phyloP scores from a whole-genome alignment of 352 stramenopile genomes.

The Phytophthora pinifolia region DNA sequence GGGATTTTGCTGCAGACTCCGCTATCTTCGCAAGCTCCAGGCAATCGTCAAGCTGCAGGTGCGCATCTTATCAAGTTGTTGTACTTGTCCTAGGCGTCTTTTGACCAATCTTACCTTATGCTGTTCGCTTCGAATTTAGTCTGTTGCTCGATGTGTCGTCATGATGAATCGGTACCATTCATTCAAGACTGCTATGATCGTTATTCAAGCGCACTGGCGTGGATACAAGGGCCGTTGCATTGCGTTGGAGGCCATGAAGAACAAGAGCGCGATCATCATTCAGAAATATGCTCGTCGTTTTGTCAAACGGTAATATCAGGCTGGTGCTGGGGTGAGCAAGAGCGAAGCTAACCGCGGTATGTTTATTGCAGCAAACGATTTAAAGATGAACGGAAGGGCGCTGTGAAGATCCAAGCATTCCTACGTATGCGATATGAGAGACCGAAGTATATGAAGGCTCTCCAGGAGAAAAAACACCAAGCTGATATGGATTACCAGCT shows the following conservation, averaged over 20 bases:
- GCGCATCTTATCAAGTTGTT: not conserved
- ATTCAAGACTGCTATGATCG: conserved; percentile 53
- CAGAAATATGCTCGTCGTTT: conserved; percentile 68
- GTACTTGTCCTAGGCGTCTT: not conserved
- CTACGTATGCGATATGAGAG: conserved; percentile 63
- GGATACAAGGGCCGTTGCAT: conserved; percentile 64
- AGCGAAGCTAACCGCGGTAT: no score
- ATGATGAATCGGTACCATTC: conserved; percentile 74
- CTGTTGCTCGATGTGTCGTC: conserved; percentile 77
- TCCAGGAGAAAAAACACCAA: conserved; percentile 59
- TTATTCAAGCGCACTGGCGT: conserved; percentile 78
- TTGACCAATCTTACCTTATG: conserved; percentile 12
- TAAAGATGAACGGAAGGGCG: conserved; percentile 46
- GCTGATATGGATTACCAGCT: conserved; percentile 62
- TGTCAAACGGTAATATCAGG: conserved; percentile 43
- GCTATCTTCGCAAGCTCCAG: conserved; percentile 63
- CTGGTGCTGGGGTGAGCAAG: not conserved
- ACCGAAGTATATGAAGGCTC: conserved; percentile 51
- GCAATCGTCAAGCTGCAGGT: conserved; percentile 84
- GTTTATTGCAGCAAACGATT: conserved; percentile 47
- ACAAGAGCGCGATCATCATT: conserved; percentile 65
- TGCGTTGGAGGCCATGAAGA: conserved; percentile 47
- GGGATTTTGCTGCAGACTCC: conserved; percentile 57
- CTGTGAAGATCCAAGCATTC: conserved; percentile 62
- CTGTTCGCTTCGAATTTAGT: conserved; percentile 38